Base-by-base conservation (phyloP, 225 moss, liverwort and hornwort genomes). In the Antitrichia curtipendula region DNA sequence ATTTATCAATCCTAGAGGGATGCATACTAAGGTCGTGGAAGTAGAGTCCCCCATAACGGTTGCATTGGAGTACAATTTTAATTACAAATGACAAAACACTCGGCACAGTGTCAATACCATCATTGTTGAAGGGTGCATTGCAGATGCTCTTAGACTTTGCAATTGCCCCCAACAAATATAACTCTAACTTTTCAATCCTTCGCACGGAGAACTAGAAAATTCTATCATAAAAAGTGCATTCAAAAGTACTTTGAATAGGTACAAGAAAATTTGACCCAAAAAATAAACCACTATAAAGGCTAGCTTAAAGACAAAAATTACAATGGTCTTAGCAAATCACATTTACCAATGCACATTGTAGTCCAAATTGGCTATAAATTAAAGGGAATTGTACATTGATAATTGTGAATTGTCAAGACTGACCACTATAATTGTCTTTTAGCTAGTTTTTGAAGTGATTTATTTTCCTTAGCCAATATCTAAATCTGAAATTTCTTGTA, bases 91-190 rank as follows among this genome's bases (percentile, higher is more conserved):
- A n/a, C n/a, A n/a, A n/a, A n/a, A n/a, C n/a, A n/a, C n/a, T n/a
- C n/a, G n/a, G n/a, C n/a, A n/a, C n/a, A n/a, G n/a, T n/a, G n/a
- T n/a, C n/a, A n/a, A n/a, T n/a, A n/a, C n/a, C n/a, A n/a, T n/a
- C n/a, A n/a, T n/a, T n/a, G n/a, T n/a, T n/a, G n/a, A n/a, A n/a
- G n/a, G n/a, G n/a, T n/a, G n/a, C n/a, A n/a, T n/a, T n/a, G n/a
- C n/a, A n/a, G n/a, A n/a, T n/a, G n/a, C n/a, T n/a, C n/a, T n/a
- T 49, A 16, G 8, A 25, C 24, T 24, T 24, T 0, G 4, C 8
- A 40, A 66, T 71, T 71, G 13, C 3, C 5, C 15, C 3, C 4
- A 0, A 8, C 13, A 72, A 72, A 16, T 45, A 32, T 7, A 19
- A 29, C 19, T 29, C 5, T 31, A 32, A 20, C 1, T 17, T 45